Conservation (phyloP, 2,329 filamentous ascomycete species). For the Penicillium brevicompactum region DNA sequence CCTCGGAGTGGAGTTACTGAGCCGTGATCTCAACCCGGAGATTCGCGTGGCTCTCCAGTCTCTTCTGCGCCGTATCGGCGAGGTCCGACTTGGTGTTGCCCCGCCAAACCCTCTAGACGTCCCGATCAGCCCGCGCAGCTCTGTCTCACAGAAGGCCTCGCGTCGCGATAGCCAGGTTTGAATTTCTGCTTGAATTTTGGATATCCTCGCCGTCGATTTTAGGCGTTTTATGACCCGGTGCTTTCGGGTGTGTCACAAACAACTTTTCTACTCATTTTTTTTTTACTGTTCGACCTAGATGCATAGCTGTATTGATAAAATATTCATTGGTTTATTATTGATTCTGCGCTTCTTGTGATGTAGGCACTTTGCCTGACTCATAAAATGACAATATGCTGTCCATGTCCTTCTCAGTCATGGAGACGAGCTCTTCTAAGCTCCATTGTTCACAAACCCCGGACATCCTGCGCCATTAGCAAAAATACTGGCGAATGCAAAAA, state of each 20-base stretch:
- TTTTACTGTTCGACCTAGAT: slow-evolving; percentile 15
- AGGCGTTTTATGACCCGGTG: slow-evolving; percentile 17
- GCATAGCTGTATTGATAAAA: slow-evolving; percentile 29
- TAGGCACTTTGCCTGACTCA: slow-evolving; percentile 41
- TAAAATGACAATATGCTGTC: slow-evolving; percentile 79
- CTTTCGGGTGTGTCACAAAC: slow-evolving; percentile 20
- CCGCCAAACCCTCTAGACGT: slow-evolving; percentile 27
- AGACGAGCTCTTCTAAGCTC: slow-evolving; percentile 79
- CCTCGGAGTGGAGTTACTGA: slow-evolving; percentile 77
- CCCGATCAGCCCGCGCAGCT: slow-evolving; percentile 39
- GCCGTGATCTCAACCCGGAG: slow-evolving; percentile 78
- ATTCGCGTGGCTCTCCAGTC: slow-evolving; percentile 76
- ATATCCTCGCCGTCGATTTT: slow-evolving; percentile 28
- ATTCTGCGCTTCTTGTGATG: slow-evolving; percentile 37
- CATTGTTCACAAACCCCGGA: slow-evolving; percentile 86
- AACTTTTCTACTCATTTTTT: slow-evolving; percentile 12
- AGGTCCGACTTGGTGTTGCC: slow-evolving; percentile 62
- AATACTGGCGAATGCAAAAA: neutral
- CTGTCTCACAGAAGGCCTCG: slow-evolving; percentile 34
- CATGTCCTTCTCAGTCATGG: slow-evolving; percentile 83
- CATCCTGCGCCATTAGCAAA: slow-evolving; percentile 65
- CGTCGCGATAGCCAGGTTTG: slow-evolving; percentile 33
- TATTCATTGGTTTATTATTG: slow-evolving; percentile 10
- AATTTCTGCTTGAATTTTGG: slow-evolving; percentile 27
- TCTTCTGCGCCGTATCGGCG: slow-evolving; percentile 79